Evolutionary conservation across 495 filamentous ascomycete genomes (phyloP), one percentile per base, ranked within the genome.

Genomic region (Aeminium ludgeri): DNA sequence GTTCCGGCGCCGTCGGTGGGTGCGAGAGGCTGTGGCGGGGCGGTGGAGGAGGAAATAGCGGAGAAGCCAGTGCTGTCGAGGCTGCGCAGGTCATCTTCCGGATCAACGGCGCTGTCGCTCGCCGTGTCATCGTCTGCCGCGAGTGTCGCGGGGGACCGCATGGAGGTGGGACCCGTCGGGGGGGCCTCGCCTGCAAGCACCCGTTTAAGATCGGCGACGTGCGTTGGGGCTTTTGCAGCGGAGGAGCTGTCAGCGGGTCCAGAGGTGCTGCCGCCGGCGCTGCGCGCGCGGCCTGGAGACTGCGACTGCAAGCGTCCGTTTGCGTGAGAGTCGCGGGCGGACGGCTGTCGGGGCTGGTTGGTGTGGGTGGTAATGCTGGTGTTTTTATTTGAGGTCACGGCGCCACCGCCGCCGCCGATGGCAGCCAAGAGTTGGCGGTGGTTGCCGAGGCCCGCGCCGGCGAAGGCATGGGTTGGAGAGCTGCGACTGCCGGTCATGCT

Each of bases 201-300:
- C 36, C 74, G 72, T 56, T 86, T 86, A 44, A 94, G 65, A 50
- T 92, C 84, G 41, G 86, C 84, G n/a, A 92, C 76, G 28, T 80
- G 77, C n/a, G 41, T 19, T 5, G 41, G 36, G 12, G 16, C 34
- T 4, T 19, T 29, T 10, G 31, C 43, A 63, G 62, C 65, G 0
- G 77, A 74, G 17, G 66, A 57, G 20, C 65, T 69, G 43, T 63
- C 65, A n/a, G 20, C 20, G 10, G 16, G 31, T 6, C n/a, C 36
- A 17, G 10, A 35, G 20, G 18, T 30, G 29, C 42, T 17, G 27
- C 23, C 8, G 35, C 38, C 28, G 31, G 20, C 42, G 30, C 43
- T 50, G 4, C 23, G 43, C 10, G 29, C 37, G n/a, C 48, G 43
- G 20, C 42, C 11, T 10, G 38, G 48, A 25, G 20, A 38, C 23